Percentiles rank a stretch among this genome's conserved stretches.
phyloP scores from a whole-genome alignment of 805 yeast genomes.

The Yarrowia sp. region DNA sequence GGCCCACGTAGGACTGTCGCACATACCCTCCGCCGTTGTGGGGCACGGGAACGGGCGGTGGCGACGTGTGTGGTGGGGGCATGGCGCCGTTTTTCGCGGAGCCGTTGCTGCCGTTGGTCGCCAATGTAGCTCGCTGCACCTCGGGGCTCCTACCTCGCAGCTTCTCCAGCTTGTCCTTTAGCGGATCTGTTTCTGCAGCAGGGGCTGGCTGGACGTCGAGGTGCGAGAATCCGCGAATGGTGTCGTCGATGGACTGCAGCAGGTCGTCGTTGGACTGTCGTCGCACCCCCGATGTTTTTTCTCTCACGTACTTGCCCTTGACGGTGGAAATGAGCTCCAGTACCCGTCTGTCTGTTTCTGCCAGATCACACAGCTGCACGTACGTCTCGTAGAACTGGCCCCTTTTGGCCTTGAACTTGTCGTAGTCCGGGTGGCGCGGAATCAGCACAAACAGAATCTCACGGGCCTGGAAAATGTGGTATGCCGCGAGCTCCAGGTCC shows the following conservation, averaged over 20 bases:
- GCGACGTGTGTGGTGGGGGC: background rate
- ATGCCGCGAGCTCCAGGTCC: conserved; percentile 21
- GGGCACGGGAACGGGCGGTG: background rate
- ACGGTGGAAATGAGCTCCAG: conserved; percentile 20
- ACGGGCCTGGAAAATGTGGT: conserved; percentile 27
- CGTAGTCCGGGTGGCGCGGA: conserved; percentile 31
- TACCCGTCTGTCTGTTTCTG: conserved; percentile 1
- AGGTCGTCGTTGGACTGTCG: conserved; percentile 6
- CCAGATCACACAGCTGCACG: conserved; percentile 26
- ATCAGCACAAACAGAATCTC: conserved; percentile 30
- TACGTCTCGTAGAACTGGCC: conserved; percentile 30
- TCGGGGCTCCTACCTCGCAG: conserved; percentile 20
- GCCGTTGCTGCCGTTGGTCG: background rate
- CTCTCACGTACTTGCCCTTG: conserved; percentile 17
- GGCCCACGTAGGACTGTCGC: background rate
- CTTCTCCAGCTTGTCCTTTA: conserved; percentile 17
- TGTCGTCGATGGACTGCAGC: conserved; percentile 6
- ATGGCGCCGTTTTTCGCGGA: background rate
- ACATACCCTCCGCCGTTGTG: background rate
- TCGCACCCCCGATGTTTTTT: background rate
- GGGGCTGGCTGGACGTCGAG: background rate
- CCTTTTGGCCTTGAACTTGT: conserved; percentile 26
- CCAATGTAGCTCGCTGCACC: conserved; percentile 9
- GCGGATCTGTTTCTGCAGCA: background rate
- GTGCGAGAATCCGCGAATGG: background rate